These are phyloP conservation scores for Podila epigama DNA, from an alignment of 192 early-diverging fungal genomes.

Conservation along the genomic window DNA sequence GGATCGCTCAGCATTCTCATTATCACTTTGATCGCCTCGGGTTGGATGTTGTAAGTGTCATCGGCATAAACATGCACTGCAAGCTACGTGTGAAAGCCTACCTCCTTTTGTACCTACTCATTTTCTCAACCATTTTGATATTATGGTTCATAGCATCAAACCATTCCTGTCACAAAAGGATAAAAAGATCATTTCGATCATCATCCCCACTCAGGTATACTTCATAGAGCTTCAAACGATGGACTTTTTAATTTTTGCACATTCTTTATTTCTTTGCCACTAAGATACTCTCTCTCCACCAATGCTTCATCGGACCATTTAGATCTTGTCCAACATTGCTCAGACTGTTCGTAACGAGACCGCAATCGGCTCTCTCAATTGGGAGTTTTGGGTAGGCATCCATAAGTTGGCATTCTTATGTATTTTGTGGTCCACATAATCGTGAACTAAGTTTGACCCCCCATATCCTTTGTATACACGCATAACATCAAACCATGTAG, in stretches of 20 bases:
- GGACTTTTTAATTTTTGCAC: neutral
- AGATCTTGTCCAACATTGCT: constrained; percentile 60
- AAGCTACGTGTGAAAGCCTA: neutral
- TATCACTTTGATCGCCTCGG: constrained; percentile 60
- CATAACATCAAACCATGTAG: neutral
- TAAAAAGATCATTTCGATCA: constrained; percentile 58
- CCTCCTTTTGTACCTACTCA: neutral
- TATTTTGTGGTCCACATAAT: neutral
- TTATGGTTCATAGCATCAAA: constrained; percentile 43
- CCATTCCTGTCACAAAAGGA: constrained; percentile 61
- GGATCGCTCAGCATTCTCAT: constrained; percentile 61
- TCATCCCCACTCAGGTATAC: constrained; percentile 59
- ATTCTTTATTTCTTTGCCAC: neutral
- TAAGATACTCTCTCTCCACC: neutral
- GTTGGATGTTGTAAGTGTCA: constrained; percentile 61
- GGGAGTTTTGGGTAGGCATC: constrained; percentile 59
- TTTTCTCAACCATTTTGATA: neutral
- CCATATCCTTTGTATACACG: neutral
- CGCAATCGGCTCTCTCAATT: constrained; percentile 59
- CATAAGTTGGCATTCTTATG: neutral
- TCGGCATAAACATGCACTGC: too few relatives aligned
- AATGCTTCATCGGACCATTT: neutral
- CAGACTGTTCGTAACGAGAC: constrained; percentile 54
- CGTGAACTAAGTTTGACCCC: too few relatives aligned
- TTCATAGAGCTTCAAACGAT: neutral